A percentile compares a stretch with the other conserved stretches of the same genome.
phyloP scores from a whole-genome alignment of 2,329 filamentous ascomycete genomes.

The Talaromyces rugulosus region DNA sequence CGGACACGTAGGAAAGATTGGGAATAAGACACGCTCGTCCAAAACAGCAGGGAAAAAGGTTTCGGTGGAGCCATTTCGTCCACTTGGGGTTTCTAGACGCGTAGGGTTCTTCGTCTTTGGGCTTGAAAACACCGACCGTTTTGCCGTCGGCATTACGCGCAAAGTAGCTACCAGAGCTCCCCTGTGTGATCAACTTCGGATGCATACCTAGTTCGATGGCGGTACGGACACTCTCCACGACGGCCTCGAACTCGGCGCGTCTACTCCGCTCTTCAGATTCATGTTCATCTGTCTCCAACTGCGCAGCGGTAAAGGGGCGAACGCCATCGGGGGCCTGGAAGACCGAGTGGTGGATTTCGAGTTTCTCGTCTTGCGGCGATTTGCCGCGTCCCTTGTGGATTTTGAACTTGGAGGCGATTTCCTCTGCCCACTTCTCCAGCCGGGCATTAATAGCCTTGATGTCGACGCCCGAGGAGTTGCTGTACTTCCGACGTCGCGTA shows the following conservation, averaged over 20 bases:
- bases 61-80: slow-evolving; percentile 99
- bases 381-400: slow-evolving; percentile 71
- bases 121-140: slow-evolving; percentile 96
- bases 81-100: slow-evolving; percentile 96
- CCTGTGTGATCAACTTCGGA: slow-evolving; percentile 93
- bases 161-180: slow-evolving; percentile 97
- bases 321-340: slow-evolving; percentile 91
- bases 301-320: slow-evolving; percentile 71
- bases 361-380: slow-evolving; percentile 71
- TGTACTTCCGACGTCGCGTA: slow-evolving; percentile 51
- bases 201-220: slow-evolving; percentile 90
- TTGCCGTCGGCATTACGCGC: slow-evolving; percentile 86
- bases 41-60: slow-evolving; percentile 96
- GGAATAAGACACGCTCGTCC: slow-evolving; percentile 93
- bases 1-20: slow-evolving; percentile 95
- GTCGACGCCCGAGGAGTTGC: slow-evolving; percentile 83
- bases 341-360: slow-evolving; percentile 96
- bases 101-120: slow-evolving; percentile 98
- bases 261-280: slow-evolving; percentile 62
- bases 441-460: slow-evolving; percentile 97
- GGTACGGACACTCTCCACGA: slow-evolving; percentile 82
- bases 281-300: slow-evolving; percentile 57
- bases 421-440: slow-evolving; percentile 93
- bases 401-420: slow-evolving; percentile 97
- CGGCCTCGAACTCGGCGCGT: slow-evolving; percentile 75